These are phyloP conservation scores for Phalaenopsis hybrid DNA, from an alignment of 116 monocot genomes.

Conservation along the genomic window DNA sequence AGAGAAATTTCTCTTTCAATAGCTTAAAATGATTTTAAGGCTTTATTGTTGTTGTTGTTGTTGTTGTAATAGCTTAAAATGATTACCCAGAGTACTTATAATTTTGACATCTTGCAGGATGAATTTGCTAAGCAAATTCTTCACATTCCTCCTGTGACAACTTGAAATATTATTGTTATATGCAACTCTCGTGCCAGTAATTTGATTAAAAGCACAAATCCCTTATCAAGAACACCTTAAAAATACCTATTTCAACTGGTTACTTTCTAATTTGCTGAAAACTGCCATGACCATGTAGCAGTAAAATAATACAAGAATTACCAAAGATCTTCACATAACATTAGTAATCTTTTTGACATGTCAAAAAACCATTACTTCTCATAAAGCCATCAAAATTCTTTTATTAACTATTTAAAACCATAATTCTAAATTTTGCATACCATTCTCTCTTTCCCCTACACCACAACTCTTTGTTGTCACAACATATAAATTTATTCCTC, in stretches of 20 bases:
- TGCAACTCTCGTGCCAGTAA: no score
- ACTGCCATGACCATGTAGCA: background rate
- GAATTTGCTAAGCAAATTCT: background rate
- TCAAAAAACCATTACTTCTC: background rate
- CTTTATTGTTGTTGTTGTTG: no score
- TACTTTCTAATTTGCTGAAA: background rate
- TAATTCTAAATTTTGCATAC: background rate
- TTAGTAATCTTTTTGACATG: background rate
- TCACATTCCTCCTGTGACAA: background rate
- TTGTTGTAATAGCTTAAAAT: background rate
- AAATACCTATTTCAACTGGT: background rate
- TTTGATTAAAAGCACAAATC: no score
- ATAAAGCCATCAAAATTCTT: background rate
- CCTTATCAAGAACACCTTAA: no score
- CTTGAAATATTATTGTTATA: background rate
- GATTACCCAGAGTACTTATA: background rate
- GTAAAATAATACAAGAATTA: background rate
- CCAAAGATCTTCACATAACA: background rate
- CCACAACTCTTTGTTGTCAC: background rate
- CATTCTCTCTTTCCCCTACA: background rate
- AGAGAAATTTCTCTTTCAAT: no score
- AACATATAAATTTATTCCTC: background rate
- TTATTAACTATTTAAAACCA: background rate
- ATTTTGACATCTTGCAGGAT: background rate
- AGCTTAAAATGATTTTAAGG: background rate